Percentiles rank a stretch among this genome's conserved stretches.
Conservation (phyloP, 1,139 yeast species). For the Scheffersomyces illinoinensis region DNA sequence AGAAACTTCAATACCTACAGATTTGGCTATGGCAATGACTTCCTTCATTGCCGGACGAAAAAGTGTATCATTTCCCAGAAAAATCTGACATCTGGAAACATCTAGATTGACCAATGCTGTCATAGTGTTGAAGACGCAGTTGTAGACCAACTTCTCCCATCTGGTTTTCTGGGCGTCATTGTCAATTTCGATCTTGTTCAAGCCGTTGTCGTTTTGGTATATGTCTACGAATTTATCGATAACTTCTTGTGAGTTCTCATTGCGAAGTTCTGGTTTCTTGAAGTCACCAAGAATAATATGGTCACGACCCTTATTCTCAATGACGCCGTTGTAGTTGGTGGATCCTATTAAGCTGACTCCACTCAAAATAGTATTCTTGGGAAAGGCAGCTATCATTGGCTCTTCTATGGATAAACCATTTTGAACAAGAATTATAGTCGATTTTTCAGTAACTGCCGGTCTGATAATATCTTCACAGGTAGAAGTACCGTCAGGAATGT, state of each 20-base stretch:
- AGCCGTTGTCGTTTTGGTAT: constrained; percentile 43
- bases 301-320: constrained; percentile 56
- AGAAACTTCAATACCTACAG: constrained; percentile 58
- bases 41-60: constrained; percentile 69
- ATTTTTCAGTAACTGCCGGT: constrained; percentile 49
- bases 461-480: constrained; percentile 57
- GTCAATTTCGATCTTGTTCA: constrained; percentile 47
- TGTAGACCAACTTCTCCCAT: constrained; percentile 77
- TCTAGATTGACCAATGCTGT: constrained; percentile 54
- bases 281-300: constrained; percentile 57
- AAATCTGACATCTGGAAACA: constrained; percentile 57
- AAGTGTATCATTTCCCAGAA: constrained; percentile 50
- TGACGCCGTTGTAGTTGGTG: constrained; percentile 52
- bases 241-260: constrained; percentile 21
- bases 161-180: constrained; percentile 52
- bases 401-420: constrained; percentile 76
- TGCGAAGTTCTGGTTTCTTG: constrained; percentile 10
- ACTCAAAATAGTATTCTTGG: constrained; percentile 59
- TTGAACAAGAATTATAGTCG: constrained; percentile 39
- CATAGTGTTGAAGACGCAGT: constrained; percentile 63
- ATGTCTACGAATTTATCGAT: constrained; percentile 47
- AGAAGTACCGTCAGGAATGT: constrained; percentile 64
- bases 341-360: constrained; percentile 73
- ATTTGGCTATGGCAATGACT: constrained; percentile 58
- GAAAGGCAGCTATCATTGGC: constrained; percentile 57